Evolutionary conservation across 306 rosid genomes (phyloP), one percentile per base, ranked within the genome.

Genomic region (Myrica gale): DNA sequence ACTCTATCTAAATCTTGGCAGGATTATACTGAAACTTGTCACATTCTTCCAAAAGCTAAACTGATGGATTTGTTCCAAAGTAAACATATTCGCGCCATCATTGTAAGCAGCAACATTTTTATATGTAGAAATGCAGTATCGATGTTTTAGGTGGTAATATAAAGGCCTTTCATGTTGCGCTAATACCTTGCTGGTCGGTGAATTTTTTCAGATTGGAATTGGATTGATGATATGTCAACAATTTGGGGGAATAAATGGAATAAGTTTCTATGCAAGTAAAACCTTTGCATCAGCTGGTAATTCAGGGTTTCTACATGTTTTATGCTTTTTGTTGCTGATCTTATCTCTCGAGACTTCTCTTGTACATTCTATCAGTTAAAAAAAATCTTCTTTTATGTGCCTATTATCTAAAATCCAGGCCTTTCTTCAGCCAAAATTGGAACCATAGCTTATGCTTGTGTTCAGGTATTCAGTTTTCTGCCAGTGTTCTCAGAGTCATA

Each of bases 171-270:
- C 46, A 39, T 74, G 10, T 72, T n/a, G 56, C 9, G 37, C 73
- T 82, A 12, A 54, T 55, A 74, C 62, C 41, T 73, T 26, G 23
- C 26, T 54, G 10, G 13, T 37, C 68, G 63, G 56, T 60, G 57
- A 44, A 20, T 46, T 55, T 39, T 78, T 68, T 42, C 41, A 86
- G 85, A 80, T 86, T 69, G 90, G 90, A 51, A 85, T 87, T 26
- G 89, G 84, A 69, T 23, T 88, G 43, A 82, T 86, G 92, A 74
- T 85, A 23, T 78, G 78, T 77, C 93, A 83, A 70, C 91, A 87
- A 76, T 79, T 85, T 77, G 86, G 76, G 65, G 88, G 90, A 69
- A 77, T 79, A 48, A 85, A 85, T 37, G 89, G 85, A 52, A 54
- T 87, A 19, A 81, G 78, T 45, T 87, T 87, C 84, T 84, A 81